Evolutionary conservation across 1,284 basidiomycete species (phyloP), one percentile per base, ranked within the genome.

Genomic region (Mycena sp.): DNA sequence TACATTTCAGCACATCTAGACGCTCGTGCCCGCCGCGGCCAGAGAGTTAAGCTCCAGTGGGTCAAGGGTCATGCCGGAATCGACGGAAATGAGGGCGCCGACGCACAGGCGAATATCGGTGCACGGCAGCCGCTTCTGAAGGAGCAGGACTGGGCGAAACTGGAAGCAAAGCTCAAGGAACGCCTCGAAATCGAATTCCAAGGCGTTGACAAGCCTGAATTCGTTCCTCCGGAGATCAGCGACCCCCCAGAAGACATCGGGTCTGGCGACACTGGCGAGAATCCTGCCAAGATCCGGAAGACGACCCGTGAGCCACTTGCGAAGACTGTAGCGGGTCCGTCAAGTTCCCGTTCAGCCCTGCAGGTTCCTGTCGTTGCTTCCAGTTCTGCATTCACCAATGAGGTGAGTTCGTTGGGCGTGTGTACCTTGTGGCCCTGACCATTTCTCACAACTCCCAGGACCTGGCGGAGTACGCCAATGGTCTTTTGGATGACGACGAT

Each of bases 1-100:
- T 93, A 93, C 77, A 78, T 93, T 56, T 81, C 85, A 39, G 83
- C 87, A 0, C 85, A 91, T 18, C 81, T 93, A 54, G 83, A 85
- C 39, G 79, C 79, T 25, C 91, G 89, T 62, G 82, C 76, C 4
- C 79, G 74, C 16, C 78, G 79, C 7, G 89, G 88, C 3, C 91
- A 92, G 73, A 81, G 79, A 54, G 84, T 94, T 39, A 80, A 80
- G 37, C 82, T 96, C 18, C 80, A 87, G 71, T 86, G 95, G 72
- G 93, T 96, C 62, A 86, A 87, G 65, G 95, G 91, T 0, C 95
- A 96, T 75, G 83, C 81, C 4, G 93, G 93, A 1, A 83, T 89
- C 56, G 81, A 81, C 67, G 95, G 95, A 1, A 96, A 96, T 78
- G 94, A 95, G 70, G 90, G 88, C 67, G 95, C 94, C 1, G 95